Conservation (phyloP, 306 rosid genomes). For the Luffa acutangula region DNA sequence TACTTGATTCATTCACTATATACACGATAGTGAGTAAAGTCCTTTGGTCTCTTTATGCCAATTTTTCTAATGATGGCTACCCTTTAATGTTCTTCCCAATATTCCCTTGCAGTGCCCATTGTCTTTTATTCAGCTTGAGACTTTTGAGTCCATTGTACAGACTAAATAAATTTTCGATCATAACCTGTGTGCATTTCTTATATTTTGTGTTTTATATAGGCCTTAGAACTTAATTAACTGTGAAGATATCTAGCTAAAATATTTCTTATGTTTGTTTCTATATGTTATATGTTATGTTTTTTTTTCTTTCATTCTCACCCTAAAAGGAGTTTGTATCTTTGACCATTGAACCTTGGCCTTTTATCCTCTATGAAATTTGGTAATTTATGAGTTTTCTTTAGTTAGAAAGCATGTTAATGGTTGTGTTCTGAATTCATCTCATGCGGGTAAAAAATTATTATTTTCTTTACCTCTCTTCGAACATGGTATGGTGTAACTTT, state of each 20-base stretch:
- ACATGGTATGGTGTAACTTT: neutral
- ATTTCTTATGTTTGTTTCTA: too few relatives aligned
- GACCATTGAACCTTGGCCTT: too few relatives aligned
- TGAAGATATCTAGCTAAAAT: too few relatives aligned
- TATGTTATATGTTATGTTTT: too few relatives aligned
- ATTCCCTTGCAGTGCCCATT: conserved; percentile 50
- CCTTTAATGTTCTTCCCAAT: neutral
- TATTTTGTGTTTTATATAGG: neutral
- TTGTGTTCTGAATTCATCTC: too few relatives aligned
- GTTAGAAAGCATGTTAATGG: too few relatives aligned
- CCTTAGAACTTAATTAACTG: neutral
- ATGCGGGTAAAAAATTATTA: too few relatives aligned
- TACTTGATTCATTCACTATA: conserved; percentile 5
- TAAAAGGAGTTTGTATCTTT: too few relatives aligned
- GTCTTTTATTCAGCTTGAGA: conserved; percentile 37
- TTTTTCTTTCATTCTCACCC: too few relatives aligned
- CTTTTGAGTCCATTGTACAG: neutral
- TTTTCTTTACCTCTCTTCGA: too few relatives aligned
- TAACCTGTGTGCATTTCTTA: neutral
- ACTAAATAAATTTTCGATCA: neutral
- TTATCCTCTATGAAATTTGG: too few relatives aligned
- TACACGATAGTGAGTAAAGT: conserved; percentile 9
- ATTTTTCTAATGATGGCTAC: neutral
- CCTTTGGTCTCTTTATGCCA: conserved; percentile 9
- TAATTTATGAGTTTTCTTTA: too few relatives aligned